These are phyloP conservation scores for Phycomyces nitens DNA, from an alignment of 192 early-diverging fungal species.

Conservation along the genomic window DNA sequence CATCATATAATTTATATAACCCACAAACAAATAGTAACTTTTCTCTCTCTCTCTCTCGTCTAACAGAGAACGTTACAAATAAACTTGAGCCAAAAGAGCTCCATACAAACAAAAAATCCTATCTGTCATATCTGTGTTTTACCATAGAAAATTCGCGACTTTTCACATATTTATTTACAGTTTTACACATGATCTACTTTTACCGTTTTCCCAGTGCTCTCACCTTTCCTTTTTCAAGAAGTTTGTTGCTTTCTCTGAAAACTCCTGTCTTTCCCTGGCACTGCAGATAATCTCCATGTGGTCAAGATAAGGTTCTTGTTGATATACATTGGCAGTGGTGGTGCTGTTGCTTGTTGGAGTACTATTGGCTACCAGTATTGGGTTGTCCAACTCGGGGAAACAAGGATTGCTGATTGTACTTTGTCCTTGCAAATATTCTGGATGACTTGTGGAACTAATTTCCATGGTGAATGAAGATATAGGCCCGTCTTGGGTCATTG, in stretches of 20 bases:
- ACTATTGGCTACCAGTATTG: conserved; percentile 13
- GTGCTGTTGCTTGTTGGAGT: background rate
- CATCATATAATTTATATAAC: too few species aligned
- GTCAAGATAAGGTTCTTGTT: background rate
- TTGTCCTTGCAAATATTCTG: background rate
- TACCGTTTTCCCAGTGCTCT: too few species aligned
- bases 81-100: too few species aligned
- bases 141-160: too few species aligned
- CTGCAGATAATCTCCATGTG: background rate
- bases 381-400: conserved; percentile 3
- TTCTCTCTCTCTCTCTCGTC: too few species aligned
- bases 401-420: background rate
- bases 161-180: too few species aligned
- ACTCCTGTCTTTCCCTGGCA: background rate
- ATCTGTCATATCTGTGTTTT: too few species aligned
- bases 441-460: conserved; percentile 12
- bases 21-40: too few species aligned
- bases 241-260: background rate
- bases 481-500: conserved; percentile 14
- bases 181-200: too few species aligned
- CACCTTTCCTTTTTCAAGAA: background rate
- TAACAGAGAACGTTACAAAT: too few species aligned
- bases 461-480: conserved; percentile 14
- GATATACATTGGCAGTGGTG: too few species aligned
- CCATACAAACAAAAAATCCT: too few species aligned